Evolutionary conservation across 2,329 filamentous ascomycete species (phyloP), one percentile per base, ranked within the genome.

Genomic region (Arachnomyces sp.): DNA sequence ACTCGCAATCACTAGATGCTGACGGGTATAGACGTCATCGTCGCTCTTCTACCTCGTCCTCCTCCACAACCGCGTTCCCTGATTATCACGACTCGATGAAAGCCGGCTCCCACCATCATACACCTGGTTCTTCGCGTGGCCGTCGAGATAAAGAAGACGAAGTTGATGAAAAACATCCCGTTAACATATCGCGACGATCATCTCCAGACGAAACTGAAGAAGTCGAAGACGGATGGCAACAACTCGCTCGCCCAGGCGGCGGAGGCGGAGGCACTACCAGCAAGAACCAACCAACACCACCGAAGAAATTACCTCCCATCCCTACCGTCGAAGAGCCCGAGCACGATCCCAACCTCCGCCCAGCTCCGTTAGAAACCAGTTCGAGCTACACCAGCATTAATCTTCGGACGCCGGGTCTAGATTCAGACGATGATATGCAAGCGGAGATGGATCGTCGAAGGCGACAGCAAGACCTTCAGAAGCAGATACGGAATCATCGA

Each of bases 1-100:
- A 87, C 55, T 72, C 70, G 6, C 54, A 48, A 5, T 36, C 35
- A 13, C 35, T 43, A 2, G 54, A 59, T 31, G 53, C 52, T 18
- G 52, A 54, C 36, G 44, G 21, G 21, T 25, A 25, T 25, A 25
- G 21, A 25, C 21, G 21, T 25, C 21, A 25, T 9, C 21, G 21
- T 25, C 21, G 21, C 9, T 25, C 51, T 28, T 57, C 52, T 4
- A 43, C 51, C 7, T 55, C 52, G 7, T 49, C 46, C 31, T 44
- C 50, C 40, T 54, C 52, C 4, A 54, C 49, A 1, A 43, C 53
- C 4, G 50, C 18, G 3, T 37, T 28, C 35, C 35, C 35, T 8
- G 18, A 25, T 28, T 37, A 37, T 29, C 25, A 29, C 28, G 35
- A 29, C 18, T 13, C 21, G 9, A 25, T 25, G 21, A 25, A 25